Base-by-base conservation (phyloP, 148 eudicot species). In the Rhododendron molle region DNA sequence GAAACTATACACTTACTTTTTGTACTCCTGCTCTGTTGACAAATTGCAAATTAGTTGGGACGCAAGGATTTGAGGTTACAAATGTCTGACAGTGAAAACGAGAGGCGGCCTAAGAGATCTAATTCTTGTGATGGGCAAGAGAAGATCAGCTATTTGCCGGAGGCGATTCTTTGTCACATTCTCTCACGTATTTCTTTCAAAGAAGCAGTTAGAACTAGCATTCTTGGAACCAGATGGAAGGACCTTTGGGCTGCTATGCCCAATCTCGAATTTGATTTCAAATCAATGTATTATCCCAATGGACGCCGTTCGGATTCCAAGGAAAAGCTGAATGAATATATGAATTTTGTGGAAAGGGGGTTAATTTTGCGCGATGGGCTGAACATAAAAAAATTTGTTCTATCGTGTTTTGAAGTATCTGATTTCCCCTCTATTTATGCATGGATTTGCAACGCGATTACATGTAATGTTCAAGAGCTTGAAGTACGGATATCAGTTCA, bases 211-310 rank as follows among this genome's bases (percentile, higher is more conserved):
- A 80, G 40, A 80, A 80, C 82, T 50, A 80, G 82, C 82, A 28
- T 80, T 50, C 82, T 49, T 12, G 62, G 82, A 26, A 26, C 82
- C 82, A 80, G 56, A 80, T 80, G 82, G 82, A 49, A 30, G 82
- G 34, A 80, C 36, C 62, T 80, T 80, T 80, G 82, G 82, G 58
- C 40, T 80, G 34, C 3, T 15, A 15, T 80, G 47, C 65, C 82
- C 82, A 80, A 50, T 80, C 82, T 78, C 1, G 81, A 78, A 23
- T 78, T 80, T 50, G 62, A 50, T 50, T 80, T 80, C 82, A 30
- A 14, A 50, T 80, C 62, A 7, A 80, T 47, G 62, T 80, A 47
- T 23, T n/a, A 78, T 15, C 62, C 82, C 16, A n/a, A 44, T 76
- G 79, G 79, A 23, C 79, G 4, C n/a, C 49, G 18, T 13, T 4